These are phyloP conservation scores for Orbilia brochopaga DNA, from an alignment of 2,329 filamentous ascomycete genomes.

Conservation along the genomic window DNA sequence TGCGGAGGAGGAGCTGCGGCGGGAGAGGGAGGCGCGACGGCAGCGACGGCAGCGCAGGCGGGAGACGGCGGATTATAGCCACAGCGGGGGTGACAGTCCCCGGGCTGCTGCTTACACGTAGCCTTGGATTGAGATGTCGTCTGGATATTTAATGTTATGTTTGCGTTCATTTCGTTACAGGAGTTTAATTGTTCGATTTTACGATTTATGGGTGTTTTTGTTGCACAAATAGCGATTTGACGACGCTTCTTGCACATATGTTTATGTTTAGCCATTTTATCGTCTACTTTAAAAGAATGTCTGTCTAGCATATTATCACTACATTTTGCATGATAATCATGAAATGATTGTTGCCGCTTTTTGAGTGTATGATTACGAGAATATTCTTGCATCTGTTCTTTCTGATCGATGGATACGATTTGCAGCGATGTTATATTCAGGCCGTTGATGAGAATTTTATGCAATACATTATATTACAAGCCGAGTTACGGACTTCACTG, in stretches of 20 bases:
- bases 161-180: neutral
- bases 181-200: neutral
- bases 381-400: no score
- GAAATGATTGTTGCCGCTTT: no score
- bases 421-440: no score
- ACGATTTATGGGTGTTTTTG: neutral
- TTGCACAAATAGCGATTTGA: neutral
- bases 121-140: neutral
- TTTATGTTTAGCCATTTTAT: neutral
- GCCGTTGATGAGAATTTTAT: no score
- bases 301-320: no score
- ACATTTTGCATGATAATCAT: no score
- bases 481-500: no score
- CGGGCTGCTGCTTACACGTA: constrained; percentile 30
- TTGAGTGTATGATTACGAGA: no score
- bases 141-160: neutral
- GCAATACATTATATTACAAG: no score
- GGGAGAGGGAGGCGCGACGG: constrained; percentile 39
- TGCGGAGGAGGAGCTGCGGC: constrained; percentile 32
- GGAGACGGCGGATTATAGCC: constrained; percentile 31
- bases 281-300: no score
- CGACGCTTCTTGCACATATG: constrained; percentile 1
- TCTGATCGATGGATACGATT: no score
- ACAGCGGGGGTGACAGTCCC: constrained; percentile 41
- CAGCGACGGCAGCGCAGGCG: constrained; percentile 37